Evolutionary conservation across 169 alveolate species (phyloP).

Genomic region (Eimeria tenella): DNA sequence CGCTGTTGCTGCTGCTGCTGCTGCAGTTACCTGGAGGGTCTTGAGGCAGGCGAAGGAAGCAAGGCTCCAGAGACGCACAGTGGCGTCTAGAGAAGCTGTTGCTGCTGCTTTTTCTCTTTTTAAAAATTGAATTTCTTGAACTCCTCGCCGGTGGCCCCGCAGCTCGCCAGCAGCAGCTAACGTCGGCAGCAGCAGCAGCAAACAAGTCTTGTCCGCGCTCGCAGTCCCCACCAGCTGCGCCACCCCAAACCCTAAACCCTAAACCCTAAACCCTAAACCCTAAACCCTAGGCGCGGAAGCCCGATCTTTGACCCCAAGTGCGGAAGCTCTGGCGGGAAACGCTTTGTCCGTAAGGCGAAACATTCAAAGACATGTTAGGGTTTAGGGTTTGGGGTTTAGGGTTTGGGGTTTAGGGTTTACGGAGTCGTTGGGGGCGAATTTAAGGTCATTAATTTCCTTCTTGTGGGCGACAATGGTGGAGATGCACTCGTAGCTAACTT

Average conservation of each 20-base stretch:
- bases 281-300: not conserved
- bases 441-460: conserved; percentile 42
- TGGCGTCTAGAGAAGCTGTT: conserved; percentile 91
- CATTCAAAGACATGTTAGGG: too few species aligned
- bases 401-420: not conserved
- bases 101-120: conserved; percentile 87
- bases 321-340: not conserved
- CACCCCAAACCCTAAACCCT: too few species aligned
- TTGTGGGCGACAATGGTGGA: conserved; percentile 42
- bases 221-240: conserved; percentile 86
- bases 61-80: conserved; percentile 92
- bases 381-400: not conserved
- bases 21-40: conserved; percentile 82
- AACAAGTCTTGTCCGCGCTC: conserved; percentile 89
- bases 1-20: conserved; percentile 83
- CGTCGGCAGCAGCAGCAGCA: conserved; percentile 86
- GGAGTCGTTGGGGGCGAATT: conserved; percentile 32
- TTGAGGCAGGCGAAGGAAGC: conserved; percentile 87
- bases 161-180: conserved; percentile 75
- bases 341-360: not conserved
- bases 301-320: too few species aligned
- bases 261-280: too few species aligned
- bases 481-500: not conserved
- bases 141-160: conserved; percentile 88
- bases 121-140: conserved; percentile 88